These are phyloP conservation scores for Liquidambar formosana DNA, from an alignment of 164 flowering plant genomes.

Conservation along the genomic window DNA sequence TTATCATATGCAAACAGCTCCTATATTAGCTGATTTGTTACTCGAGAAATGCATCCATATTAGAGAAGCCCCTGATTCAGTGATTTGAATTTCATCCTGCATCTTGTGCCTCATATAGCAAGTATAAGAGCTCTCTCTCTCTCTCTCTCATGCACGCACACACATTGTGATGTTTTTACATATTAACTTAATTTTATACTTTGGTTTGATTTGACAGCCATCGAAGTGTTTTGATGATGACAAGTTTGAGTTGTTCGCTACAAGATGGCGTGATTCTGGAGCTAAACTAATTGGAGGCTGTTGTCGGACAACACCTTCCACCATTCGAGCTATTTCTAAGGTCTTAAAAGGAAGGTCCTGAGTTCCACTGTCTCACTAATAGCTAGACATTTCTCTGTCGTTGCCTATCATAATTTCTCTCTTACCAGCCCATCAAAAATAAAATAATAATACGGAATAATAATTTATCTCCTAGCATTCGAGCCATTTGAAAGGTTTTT, in stretches of 20 bases:
- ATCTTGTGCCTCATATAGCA: background rate
- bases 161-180: too few relatives aligned
- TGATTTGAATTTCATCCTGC: too few relatives aligned
- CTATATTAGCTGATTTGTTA: too few relatives aligned
- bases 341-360: constrained; percentile 33
- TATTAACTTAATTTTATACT: background rate
- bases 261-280: constrained; percentile 74
- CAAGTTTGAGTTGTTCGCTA: constrained; percentile 50
- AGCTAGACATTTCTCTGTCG: background rate
- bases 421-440: too few relatives aligned
- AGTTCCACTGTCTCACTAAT: background rate
- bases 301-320: constrained; percentile 79
- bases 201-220: constrained; percentile 42
- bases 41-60: too few relatives aligned
- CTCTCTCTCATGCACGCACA: background rate
- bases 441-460: too few relatives aligned
- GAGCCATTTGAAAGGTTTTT: too few relatives aligned
- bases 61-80: constrained; percentile 12
- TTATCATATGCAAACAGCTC: too few relatives aligned
- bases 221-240: constrained; percentile 61
- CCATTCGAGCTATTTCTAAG: constrained; percentile 57
- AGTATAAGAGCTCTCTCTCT: too few relatives aligned
- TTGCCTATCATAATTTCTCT: background rate
- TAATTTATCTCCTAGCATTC: too few relatives aligned
- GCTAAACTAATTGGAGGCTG: constrained; percentile 91